Conservation (phyloP, 257 asterid genomes). For the Knoxia roxburghii region DNA sequence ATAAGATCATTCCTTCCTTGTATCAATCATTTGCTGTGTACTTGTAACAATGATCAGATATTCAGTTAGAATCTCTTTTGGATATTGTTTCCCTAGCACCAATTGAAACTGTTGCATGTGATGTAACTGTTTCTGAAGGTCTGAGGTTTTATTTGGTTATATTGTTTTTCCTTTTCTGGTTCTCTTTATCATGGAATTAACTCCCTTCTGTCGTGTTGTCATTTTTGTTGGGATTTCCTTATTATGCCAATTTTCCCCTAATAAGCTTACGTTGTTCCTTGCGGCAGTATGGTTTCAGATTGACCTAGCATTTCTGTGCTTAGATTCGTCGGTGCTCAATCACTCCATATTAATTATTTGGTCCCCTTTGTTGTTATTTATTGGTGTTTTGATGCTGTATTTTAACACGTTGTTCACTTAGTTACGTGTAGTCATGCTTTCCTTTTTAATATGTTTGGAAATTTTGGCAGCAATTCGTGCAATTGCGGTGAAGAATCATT, state of each 20-base stretch:
- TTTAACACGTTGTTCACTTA: neutral
- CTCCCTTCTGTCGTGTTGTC: too few relatives aligned
- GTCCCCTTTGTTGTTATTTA: neutral
- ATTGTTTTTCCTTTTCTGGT: neutral
- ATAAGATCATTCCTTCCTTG: neutral
- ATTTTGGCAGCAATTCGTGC: conserved; percentile 26
- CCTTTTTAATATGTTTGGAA: neutral
- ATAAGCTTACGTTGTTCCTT: neutral
- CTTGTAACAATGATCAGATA: neutral
- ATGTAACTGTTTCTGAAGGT: neutral
- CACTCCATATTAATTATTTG: neutral
- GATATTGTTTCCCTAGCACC: neutral
- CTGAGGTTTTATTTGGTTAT: neutral
- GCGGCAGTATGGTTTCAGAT: neutral
- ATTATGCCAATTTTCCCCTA: neutral
- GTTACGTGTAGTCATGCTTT: neutral
- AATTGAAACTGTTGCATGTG: neutral
- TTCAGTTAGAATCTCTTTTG: neutral
- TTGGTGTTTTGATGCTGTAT: neutral
- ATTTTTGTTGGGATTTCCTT: neutral
- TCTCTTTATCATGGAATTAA: neutral
- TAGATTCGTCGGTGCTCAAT: neutral
- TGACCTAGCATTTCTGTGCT: neutral
- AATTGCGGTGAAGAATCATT: conserved; percentile 38
- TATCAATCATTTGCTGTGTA: neutral